These are phyloP conservation scores for Moricandia arvensis DNA, from an alignment of 345 rosid species.

Conservation along the genomic window DNA sequence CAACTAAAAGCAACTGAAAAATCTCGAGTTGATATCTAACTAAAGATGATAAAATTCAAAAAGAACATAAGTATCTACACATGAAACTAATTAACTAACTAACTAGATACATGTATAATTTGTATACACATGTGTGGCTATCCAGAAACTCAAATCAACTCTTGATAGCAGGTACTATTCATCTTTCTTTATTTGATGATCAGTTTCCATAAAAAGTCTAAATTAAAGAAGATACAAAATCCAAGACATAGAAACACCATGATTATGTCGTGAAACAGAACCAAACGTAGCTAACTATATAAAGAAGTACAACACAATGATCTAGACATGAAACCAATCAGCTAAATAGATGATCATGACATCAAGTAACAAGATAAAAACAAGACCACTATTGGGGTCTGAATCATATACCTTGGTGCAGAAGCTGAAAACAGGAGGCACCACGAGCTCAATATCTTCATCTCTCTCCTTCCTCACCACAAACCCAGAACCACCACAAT, in stretches of 20 bases:
- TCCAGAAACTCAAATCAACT: slow-evolving; percentile 26
- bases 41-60: not conserved
- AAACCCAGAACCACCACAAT: slow-evolving; percentile 43
- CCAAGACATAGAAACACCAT: not conserved
- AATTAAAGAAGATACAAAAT: not conserved
- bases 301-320: not conserved
- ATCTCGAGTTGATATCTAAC: too few species aligned
- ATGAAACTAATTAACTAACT: not conserved
- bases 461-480: slow-evolving; percentile 50
- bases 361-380: not conserved
- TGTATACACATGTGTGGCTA: slow-evolving; percentile 44
- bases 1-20: too few species aligned
- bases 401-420: slow-evolving; percentile 44
- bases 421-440: slow-evolving; percentile 68
- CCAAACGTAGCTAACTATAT: not conserved
- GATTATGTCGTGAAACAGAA: too few species aligned
- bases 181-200: not conserved
- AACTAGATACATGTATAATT: not conserved
- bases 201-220: slow-evolving; percentile 15
- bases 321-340: not conserved
- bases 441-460: slow-evolving; percentile 69
- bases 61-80: slow-evolving; percentile 8
- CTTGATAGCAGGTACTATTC: not conserved
- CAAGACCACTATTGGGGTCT: too few species aligned
- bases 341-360: not conserved